Base-by-base conservation (phyloP, 1,284 basidiomycete genomes). In the Marasmius oreades region DNA sequence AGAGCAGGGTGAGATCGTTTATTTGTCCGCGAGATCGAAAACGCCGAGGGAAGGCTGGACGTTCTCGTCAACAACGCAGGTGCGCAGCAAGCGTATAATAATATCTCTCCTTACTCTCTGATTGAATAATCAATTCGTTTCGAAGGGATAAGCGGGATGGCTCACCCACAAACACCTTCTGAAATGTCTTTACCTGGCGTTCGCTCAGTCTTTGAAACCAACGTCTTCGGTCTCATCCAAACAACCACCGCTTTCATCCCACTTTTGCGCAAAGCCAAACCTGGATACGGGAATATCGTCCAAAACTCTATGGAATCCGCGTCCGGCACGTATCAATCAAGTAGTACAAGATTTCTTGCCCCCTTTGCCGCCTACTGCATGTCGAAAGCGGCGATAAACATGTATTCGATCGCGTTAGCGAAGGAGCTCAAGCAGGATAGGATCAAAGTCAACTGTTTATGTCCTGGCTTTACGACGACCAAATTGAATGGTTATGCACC, bases 291-390 rank as follows among this genome's bases (percentile, higher is more conserved):
- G 3, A 65, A 67, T 51, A 70, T 76, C 51, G 55, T 77, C 54
- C 69, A 70, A 54, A 68, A 73, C 36, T 63, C 66, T 28, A 70
- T 67, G 12, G 73, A 73, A 61, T 73, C 77, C 72, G 69, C 90
- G 1, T 86, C 87, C 55, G 93, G 93, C 24, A 28, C 44, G 10
- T 36, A 26, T 18, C 53, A 55, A 24, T n/a, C n/a, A n/a, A 23
- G 39, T 16, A 16, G 43, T 24, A 11, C 23, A 26, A 8, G 24
- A 18, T 14, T 34, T 24, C 5, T 18, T 18, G 28, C 45, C 36
- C 31, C 26, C 11, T 42, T 58, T 22, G 55, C 61, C 26, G 59
- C 60, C 16, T 65, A 65, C 45, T 62, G 59, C 52, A 58, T 63
- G 10, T 59, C 56, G 39, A 66, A 64, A 53, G 64, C 61, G 5